Base-by-base conservation (phyloP, 495 filamentous ascomycete species). In the Articulospora tetracladia region DNA sequence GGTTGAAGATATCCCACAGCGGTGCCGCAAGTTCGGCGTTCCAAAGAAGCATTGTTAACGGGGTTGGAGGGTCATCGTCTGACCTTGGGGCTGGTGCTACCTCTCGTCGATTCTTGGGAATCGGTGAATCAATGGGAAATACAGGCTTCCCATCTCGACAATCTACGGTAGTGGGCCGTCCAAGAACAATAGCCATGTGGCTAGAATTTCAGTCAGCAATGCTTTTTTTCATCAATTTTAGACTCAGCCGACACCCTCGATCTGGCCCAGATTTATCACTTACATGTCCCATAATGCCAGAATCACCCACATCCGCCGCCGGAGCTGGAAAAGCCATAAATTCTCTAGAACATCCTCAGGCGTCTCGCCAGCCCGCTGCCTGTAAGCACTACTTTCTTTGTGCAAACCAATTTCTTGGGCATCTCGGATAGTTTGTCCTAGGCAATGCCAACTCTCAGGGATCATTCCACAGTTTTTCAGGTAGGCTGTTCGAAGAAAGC, bases 331-430 rank as follows among this genome's bases (percentile, higher is more conserved):
- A 46, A 73, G 66, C 82, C 82, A 84, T 59, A 82, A 73, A 62
- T 76, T 80, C 49, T 77, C 74, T 11, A 81, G 63, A 7, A 72
- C 71, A 53, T 78, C 76, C n/a, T 70, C 69, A n/a, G 67, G 55
- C 12, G 50, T 67, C 58, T 72, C 70, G 26, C 76, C 69, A 27
- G 57, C 63, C 53, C 17, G 54, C 64, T 44, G 74, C 70, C 53
- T 73, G 70, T 19, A 74, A 72, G 56, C 77, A 72, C 22, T 74
- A 66, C 54, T 82, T 7, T 36, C 76, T 25, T 76, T 76, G 61
- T 86, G 83, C 39, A 87, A 64, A 24, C 83, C 84, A 53, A 87
- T 81, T 60, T 86, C 83, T 67, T 86, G 83, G 8, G 79, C 84
- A 68, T 87, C 84, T 41, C 82, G 71, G 52, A 86, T 86, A 11